Conservation (phyloP, 257 asterid species). For the Verbascum thapsus region DNA sequence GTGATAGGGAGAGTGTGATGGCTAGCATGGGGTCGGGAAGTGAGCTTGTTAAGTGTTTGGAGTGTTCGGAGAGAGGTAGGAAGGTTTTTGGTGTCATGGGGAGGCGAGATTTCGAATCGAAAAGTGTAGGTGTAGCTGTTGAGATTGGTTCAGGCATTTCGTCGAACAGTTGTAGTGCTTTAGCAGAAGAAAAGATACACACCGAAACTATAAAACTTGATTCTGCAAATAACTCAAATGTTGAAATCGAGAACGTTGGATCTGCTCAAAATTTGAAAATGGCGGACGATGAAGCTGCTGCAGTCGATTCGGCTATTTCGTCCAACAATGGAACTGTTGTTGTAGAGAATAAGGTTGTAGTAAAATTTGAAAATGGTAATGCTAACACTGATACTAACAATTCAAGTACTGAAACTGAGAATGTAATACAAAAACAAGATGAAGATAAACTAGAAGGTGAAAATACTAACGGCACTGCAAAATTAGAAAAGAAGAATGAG, state of each 20-base stretch:
- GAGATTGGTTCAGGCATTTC: constrained; percentile 40
- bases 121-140: constrained; percentile 20
- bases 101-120: constrained; percentile 45
- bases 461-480: constrained; percentile 14
- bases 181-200: constrained; percentile 25
- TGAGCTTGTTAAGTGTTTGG: constrained; percentile 77
- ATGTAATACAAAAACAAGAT: constrained; percentile 32
- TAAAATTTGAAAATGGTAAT: constrained; percentile 26
- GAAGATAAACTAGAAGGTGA: constrained; percentile 31
- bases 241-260: constrained; percentile 20
- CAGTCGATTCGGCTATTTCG: constrained; percentile 34
- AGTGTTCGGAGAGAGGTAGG: constrained; percentile 91
- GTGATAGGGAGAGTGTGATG: constrained; percentile 86
- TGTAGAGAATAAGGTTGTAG: constrained; percentile 18
- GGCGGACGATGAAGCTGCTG: constrained; percentile 31
- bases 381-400: constrained; percentile 13
- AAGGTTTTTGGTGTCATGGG: constrained; percentile 82
- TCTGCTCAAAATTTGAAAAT: constrained; percentile 21
- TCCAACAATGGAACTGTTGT: constrained; percentile 29
- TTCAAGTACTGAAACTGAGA: constrained; percentile 25
- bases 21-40: constrained; percentile 76
- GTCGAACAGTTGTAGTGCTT: constrained; percentile 33
- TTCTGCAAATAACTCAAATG: constrained; percentile 13
- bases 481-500: constrained; percentile 38
- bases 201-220: constrained; percentile 19